Conservation (phyloP, 768 basidiomycete genomes). For the Sarcodon sp. region DNA sequence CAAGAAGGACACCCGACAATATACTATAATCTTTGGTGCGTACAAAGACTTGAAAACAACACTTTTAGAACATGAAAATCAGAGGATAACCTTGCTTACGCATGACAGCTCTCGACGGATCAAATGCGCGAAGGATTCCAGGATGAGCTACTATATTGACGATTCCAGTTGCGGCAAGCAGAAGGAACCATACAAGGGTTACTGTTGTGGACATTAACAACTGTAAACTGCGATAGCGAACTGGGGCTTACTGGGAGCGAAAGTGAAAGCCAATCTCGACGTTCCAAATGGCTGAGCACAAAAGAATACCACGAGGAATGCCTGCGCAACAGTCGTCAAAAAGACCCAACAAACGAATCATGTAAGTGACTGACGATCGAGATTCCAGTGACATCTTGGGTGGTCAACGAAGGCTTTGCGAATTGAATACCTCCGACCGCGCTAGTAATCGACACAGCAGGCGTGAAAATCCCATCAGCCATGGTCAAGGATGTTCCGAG, state of each 20-base stretch:
- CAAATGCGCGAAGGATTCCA: conserved; percentile 52
- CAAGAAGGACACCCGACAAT: conserved; percentile 50
- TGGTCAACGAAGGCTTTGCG: conserved; percentile 32
- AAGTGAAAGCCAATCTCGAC: conserved; percentile 31
- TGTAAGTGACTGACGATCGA: conserved; percentile 32
- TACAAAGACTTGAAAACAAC: conserved; percentile 36
- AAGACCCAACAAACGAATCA: neutral
- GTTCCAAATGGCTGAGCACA: conserved; percentile 50
- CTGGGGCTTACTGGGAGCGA: conserved; percentile 35
- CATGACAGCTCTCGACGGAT: conserved; percentile 52
- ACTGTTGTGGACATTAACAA: conserved; percentile 18
- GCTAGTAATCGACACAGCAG: conserved; percentile 56
- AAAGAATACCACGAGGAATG: conserved; percentile 44
- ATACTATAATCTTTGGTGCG: conserved; percentile 48
- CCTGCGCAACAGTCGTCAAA: conserved; percentile 16
- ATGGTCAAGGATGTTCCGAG: conserved; percentile 57
- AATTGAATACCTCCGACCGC: conserved; percentile 60
- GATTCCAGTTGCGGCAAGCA: conserved; percentile 39
- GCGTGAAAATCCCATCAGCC: conserved; percentile 57
- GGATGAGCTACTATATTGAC: conserved; percentile 42
- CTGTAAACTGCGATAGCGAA: neutral
- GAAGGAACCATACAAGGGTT: conserved; percentile 41
- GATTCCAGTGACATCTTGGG: conserved; percentile 35
- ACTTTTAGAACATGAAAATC: neutral
- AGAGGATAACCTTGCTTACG: conserved; percentile 21